Conservation (phyloP, 2,329 filamentous ascomycete genomes). For the Sphaerulina musiva region DNA sequence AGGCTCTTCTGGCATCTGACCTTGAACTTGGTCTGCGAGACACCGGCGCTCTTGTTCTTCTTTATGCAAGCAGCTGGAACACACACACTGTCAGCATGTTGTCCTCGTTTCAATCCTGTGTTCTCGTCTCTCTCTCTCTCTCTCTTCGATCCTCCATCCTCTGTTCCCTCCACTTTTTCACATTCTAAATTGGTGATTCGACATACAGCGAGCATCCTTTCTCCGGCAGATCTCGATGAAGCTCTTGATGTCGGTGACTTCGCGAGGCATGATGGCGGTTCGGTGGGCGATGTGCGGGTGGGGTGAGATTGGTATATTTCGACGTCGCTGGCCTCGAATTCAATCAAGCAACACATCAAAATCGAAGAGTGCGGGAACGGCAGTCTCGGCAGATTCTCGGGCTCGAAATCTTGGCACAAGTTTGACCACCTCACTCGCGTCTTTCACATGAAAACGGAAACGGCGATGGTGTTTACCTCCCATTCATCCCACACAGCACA, state of each 20-base stretch:
- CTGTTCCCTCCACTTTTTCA: background rate
- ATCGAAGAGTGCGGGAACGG: slow-evolving; percentile 9
- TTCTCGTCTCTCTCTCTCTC: background rate
- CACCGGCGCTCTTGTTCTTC: slow-evolving; percentile 74
- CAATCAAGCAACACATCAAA: slow-evolving; percentile 4
- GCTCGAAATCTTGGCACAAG: slow-evolving; percentile 11
- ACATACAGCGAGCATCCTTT: slow-evolving; percentile 98
- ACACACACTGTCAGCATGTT: slow-evolving; percentile 8
- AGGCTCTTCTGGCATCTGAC: slow-evolving; percentile 89
- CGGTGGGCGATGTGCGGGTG: slow-evolving; percentile 13
- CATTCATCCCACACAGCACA: background rate
- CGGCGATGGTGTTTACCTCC: background rate
- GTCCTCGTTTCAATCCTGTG: background rate
- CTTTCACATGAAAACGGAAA: background rate
- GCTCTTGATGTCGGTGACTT: slow-evolving; percentile 98
- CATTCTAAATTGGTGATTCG: slow-evolving; percentile 1
- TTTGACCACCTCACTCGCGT: background rate
- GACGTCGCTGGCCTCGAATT: slow-evolving; percentile 7
- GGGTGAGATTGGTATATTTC: slow-evolving; percentile 8
- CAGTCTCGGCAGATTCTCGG: slow-evolving; percentile 3
- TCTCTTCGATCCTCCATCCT: background rate
- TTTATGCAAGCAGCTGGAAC: slow-evolving; percentile 51
- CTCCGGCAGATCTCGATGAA: slow-evolving; percentile 99
- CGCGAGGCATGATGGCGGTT: slow-evolving; percentile 80
- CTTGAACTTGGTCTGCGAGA: slow-evolving; percentile 98